Percentiles rank a stretch among this genome's conserved stretches.
Evolutionary conservation across 2,329 filamentous ascomycete genomes (phyloP).

Genomic region (Aspergillus piperis): DNA sequence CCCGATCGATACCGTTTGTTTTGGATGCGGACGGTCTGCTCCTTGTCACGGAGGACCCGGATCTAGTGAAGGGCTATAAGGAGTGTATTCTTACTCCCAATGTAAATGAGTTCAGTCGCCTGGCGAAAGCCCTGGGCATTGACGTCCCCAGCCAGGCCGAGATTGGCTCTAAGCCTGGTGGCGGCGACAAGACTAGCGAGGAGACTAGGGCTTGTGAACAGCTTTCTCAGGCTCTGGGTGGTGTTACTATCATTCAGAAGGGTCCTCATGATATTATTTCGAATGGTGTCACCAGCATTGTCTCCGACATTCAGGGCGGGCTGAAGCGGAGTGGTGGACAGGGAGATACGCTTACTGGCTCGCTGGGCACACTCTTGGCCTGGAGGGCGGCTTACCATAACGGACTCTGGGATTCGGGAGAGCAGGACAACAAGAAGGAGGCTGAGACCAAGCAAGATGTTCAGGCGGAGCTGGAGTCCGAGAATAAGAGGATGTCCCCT

Average conservation of each 20-base stretch:
- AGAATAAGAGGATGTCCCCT: constrained; percentile 57
- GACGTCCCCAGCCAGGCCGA: constrained; percentile 51
- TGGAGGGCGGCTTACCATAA: constrained; percentile 89
- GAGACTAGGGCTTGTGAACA: constrained; percentile 63
- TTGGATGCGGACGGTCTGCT: constrained; percentile 88
- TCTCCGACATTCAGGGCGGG: constrained; percentile 77
- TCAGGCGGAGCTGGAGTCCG: constrained; percentile 44
- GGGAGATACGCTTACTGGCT: constrained; percentile 91
- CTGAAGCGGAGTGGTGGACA: constrained; percentile 90
- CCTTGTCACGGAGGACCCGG: constrained; percentile 73
- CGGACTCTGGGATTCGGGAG: constrained; percentile 66
- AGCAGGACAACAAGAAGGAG: constrained; percentile 34
- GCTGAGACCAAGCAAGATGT: constrained; percentile 44
- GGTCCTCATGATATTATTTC: constrained; percentile 79
- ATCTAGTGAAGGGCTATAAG: constrained; percentile 75
- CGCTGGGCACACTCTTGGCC: constrained; percentile 81
- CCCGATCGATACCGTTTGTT: constrained; percentile 73
- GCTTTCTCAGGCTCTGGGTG: constrained; percentile 75
- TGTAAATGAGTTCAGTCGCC: constrained; percentile 82
- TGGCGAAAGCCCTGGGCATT: constrained; percentile 75
- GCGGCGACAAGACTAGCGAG: constrained; percentile 48
- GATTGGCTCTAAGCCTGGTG: constrained; percentile 37
- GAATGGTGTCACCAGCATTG: constrained; percentile 72
- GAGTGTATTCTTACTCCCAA: constrained; percentile 92
- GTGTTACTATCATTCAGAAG: constrained; percentile 91